Conservation (phyloP, 345 rosid species). For the Eucalyptus polyanthemos region DNA sequence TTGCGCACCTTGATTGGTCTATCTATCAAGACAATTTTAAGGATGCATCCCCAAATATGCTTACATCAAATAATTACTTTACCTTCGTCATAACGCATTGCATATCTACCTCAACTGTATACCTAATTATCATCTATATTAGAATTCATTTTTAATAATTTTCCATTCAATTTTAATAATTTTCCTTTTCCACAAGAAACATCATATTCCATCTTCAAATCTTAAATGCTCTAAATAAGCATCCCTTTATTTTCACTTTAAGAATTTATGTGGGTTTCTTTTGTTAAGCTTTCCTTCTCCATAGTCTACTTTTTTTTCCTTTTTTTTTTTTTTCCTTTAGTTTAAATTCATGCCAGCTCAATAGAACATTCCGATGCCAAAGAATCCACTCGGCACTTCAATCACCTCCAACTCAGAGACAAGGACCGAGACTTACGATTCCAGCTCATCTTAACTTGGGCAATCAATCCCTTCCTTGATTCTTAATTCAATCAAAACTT, state of each 20-base stretch:
- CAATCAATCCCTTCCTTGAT: neutral
- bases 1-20: neutral
- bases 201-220: neutral
- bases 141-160: neutral
- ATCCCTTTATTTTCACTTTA: neutral
- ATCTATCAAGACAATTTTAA: neutral
- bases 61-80: neutral
- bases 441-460: neutral
- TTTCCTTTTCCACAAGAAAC: neutral
- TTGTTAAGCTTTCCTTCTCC: neutral
- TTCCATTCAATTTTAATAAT: neutral
- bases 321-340: neutral
- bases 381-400: neutral
- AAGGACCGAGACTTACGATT: neutral
- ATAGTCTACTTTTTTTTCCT: neutral
- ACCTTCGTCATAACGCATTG: neutral
- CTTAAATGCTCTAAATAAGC: neutral
- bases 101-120: neutral
- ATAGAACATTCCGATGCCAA: neutral
- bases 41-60: neutral
- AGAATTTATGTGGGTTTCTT: neutral
- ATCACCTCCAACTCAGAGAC: neutral
- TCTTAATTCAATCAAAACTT: neutral
- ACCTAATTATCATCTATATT: neutral
- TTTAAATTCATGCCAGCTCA: neutral